Base-by-base conservation (phyloP, 2,329 filamentous ascomycete genomes). In the Colletotrichum orbiculare region DNA sequence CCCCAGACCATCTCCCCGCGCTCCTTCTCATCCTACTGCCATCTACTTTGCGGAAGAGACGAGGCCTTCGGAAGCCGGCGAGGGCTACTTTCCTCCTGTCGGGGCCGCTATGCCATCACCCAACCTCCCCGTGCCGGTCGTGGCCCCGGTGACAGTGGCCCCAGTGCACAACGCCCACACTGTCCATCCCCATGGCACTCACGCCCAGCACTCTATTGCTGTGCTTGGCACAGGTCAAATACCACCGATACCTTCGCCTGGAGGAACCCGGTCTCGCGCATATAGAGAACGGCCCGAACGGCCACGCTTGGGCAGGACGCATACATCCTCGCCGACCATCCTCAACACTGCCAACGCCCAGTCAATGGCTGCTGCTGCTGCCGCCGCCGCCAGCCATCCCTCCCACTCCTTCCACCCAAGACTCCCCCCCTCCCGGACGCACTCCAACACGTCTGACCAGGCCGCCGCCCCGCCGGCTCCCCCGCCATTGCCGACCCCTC, bases 81-180 rank as follows among this genome's bases (percentile, higher is more conserved):
- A 87, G 50, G 94, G 96, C 72, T 97, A 97, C 76, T 97, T 97
- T 71, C 91, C 93, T 38, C 90, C 90, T 77, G 76, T 90, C 50
- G 58, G 81, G 74, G 78, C 77, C 25, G 25, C 25, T 67, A 71
- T 76, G 67, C 77, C 77, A 71, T 78, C 79, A 12, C 74, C 77
- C 35, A 79, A 81, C 68, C 71, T 79, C 68, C 75, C 79, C 11
- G 71, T 79, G 33, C 76, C 80, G 48, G 77, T 81, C 50, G 76
- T 73, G 64, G 73, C 72, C 55, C 76, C 69, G 65, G 75, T 72
- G 53, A 79, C 74, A 68, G 75, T 71, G 71, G 68, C 73, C 4
- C 72, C 75, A n/a, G 69, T 73, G 2, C 69, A 69, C 37, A 71
- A 54, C 65, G 35, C 43, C 15, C 59, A 61, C 33, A 9, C 59